These are phyloP conservation scores for Sporothrix mexicana DNA, from an alignment of 2,329 filamentous ascomycete genomes.

Conservation along the genomic window DNA sequence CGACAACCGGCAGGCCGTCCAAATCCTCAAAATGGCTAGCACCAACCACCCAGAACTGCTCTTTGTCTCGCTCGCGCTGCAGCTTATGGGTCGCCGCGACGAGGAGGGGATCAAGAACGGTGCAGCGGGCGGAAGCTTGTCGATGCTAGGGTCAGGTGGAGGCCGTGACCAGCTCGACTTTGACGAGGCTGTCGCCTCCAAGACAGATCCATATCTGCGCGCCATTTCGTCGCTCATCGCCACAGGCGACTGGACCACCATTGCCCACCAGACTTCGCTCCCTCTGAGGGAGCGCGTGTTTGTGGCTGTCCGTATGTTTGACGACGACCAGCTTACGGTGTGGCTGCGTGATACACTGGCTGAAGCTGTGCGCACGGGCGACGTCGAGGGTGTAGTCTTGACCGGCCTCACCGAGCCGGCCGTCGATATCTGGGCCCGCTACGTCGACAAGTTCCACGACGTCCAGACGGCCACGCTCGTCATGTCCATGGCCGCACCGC, in stretches of 20 bases:
- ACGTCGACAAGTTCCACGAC: slow-evolving; percentile 76
- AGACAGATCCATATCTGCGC: slow-evolving; percentile 78
- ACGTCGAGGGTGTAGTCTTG: slow-evolving; percentile 78
- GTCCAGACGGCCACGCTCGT: slow-evolving; percentile 79
- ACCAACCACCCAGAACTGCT: slow-evolving; percentile 66
- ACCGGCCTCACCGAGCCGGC: slow-evolving; percentile 75
- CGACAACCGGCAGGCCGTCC: slow-evolving; percentile 69
- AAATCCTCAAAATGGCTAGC: slow-evolving; percentile 71
- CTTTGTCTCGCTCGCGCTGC: slow-evolving; percentile 71
- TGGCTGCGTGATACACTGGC: slow-evolving; percentile 72
- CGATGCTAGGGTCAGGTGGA: not conserved
- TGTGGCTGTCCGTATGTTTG: slow-evolving; percentile 71
- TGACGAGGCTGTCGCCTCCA: slow-evolving; percentile 63
- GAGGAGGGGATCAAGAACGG: slow-evolving; percentile 48
- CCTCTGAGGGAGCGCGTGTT: slow-evolving; percentile 76
- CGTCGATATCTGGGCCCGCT: slow-evolving; percentile 76
- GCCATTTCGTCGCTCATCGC: slow-evolving; percentile 80
- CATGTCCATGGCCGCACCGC: slow-evolving; percentile 73
- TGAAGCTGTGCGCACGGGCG: slow-evolving; percentile 67
- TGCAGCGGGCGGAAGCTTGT: slow-evolving; percentile 5
- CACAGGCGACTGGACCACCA: slow-evolving; percentile 75
- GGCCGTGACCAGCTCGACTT: slow-evolving; percentile 56
- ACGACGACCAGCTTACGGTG: slow-evolving; percentile 64
- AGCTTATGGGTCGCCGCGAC: slow-evolving; percentile 62
- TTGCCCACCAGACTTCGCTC: slow-evolving; percentile 74